Conservation (phyloP, 345 rosid species). For the Gossypium longicalyx region DNA sequence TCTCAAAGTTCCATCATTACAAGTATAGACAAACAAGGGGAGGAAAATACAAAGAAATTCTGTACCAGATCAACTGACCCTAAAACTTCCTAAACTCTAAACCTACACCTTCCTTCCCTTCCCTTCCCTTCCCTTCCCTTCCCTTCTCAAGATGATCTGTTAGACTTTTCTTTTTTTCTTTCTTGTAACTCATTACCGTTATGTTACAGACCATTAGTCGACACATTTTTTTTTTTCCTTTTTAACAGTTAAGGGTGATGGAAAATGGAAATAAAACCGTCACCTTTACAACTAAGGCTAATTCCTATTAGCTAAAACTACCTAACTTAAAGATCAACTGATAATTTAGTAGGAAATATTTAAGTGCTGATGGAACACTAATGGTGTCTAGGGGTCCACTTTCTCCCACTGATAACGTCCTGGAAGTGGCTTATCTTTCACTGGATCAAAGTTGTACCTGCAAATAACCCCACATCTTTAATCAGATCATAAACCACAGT, state of each 20-base stretch:
- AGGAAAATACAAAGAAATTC: constrained; percentile 41
- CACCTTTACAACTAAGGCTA: constrained; percentile 36
- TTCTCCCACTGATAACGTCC: constrained; percentile 90
- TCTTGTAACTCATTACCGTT: constrained; percentile 59
- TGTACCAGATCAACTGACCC: constrained; percentile 44
- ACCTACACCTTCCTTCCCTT: constrained; percentile 30
- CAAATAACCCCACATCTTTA: constrained; percentile 10
- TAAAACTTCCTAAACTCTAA: constrained; percentile 15
- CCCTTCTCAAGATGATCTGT: constrained; percentile 62
- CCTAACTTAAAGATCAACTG: constrained; percentile 35
- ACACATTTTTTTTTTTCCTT: constrained; percentile 37
- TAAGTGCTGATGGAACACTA: constrained; percentile 28
- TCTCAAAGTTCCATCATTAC: constrained; percentile 53
- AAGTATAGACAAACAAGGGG: constrained; percentile 53
- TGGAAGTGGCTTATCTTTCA: constrained; percentile 81
- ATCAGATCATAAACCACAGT: constrained; percentile 6
- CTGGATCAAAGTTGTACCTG: constrained; percentile 99
- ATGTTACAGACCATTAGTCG: constrained; percentile 76
- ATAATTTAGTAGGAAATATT: constrained; percentile 42
- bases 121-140: constrained; percentile 45
- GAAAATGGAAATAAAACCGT: constrained; percentile 63
- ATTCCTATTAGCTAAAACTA: constrained; percentile 37
- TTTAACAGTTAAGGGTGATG: constrained; percentile 44
- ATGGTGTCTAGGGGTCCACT: constrained; percentile 49
- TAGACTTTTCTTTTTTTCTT: constrained; percentile 40